Conservation (phyloP, 2,329 filamentous ascomycete species). For the Aspergillus proliferans region DNA sequence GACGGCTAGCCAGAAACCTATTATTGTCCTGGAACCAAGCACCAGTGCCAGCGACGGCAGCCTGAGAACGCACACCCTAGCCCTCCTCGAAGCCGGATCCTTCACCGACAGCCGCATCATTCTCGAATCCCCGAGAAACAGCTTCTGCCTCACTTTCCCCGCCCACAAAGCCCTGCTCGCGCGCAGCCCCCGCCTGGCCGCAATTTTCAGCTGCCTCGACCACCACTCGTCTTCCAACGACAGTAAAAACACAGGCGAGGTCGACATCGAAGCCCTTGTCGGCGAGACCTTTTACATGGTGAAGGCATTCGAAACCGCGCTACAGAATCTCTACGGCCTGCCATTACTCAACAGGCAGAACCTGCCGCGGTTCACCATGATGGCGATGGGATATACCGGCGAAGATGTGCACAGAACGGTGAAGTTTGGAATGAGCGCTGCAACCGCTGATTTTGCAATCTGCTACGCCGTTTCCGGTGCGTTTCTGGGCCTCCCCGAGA, state of each 20-base stretch:
- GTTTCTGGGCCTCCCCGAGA: conserved; percentile 19
- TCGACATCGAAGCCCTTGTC: conserved; percentile 6
- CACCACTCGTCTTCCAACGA: conserved; percentile 1
- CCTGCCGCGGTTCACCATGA: conserved; percentile 11
- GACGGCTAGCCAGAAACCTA: too few relatives aligned
- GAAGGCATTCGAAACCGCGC: conserved; percentile 18
- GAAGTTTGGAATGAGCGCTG: conserved; percentile 11
- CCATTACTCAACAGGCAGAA: conserved; percentile 11
- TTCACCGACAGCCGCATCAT: conserved; percentile 16
- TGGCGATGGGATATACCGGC: conserved; percentile 8
- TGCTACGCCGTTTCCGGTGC: conserved; percentile 26
- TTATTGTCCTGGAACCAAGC: neutral
- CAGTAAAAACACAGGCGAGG: conserved; percentile 5
- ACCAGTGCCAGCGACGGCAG: neutral
- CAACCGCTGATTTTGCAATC: conserved; percentile 23
- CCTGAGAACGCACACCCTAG: conserved; percentile 11
- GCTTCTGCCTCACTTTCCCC: conserved; percentile 12
- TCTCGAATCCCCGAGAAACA: conserved; percentile 13
- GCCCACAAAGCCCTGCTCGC: conserved; percentile 18
- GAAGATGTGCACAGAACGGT: conserved; percentile 1
- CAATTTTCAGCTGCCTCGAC: conserved; percentile 9
- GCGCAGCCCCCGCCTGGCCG: conserved; percentile 17
- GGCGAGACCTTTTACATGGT: conserved; percentile 17
- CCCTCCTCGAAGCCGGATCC: conserved; percentile 8
- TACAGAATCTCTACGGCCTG: conserved; percentile 24